Evolutionary conservation across 495 filamentous ascomycete genomes (phyloP), one percentile per base, ranked within the genome.

Genomic region (Entonaema liquescens): DNA sequence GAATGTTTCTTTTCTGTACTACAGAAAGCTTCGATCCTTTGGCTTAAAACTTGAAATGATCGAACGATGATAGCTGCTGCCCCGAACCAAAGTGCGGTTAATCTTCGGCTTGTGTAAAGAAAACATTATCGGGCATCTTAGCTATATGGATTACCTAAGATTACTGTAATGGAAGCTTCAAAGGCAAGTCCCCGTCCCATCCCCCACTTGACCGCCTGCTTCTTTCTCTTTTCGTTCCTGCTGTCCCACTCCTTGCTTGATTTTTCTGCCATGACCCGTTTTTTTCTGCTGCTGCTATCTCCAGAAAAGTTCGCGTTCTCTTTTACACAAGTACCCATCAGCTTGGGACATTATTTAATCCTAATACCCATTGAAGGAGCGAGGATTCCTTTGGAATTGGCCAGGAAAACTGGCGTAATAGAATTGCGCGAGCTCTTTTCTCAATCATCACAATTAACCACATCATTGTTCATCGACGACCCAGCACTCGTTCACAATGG

Each of bases 401-500:
- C 1, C 2, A 29, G 49, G 2, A 17, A 17, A 28, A 11, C 15
- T 17, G 13, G 49, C 49, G 4, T 25, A 28, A n/a, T 29, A 7
- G 9, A 17, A 29, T 29, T 53, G 31, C 12, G 28, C 21, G 1
- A 28, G 25, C 12, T 3, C 12, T 53, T 29, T 11, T 56, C 28
- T 59, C 35, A 42, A 59, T 25, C 25, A 2, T 31, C 53, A 13
- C 23, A 5, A 59, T 6, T 11, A n/a, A 28, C 44, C 28, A 8
- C 9, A 42, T n/a, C 13, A 42, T 44, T 23, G 38, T 44, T 29
- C 36, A 42, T 15, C 12, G 23, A 59, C 35, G 25, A 42, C 21
- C 13, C 13, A 40, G 29, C 13, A 49, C 4, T 23, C 72, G 60
- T 17, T 58, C 59, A 78, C 58, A 62, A 93, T 93, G 91, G 91